Evolutionary conservation across 345 rosid species (phyloP).

Genomic region (Zanthoxylum bungeanum): DNA sequence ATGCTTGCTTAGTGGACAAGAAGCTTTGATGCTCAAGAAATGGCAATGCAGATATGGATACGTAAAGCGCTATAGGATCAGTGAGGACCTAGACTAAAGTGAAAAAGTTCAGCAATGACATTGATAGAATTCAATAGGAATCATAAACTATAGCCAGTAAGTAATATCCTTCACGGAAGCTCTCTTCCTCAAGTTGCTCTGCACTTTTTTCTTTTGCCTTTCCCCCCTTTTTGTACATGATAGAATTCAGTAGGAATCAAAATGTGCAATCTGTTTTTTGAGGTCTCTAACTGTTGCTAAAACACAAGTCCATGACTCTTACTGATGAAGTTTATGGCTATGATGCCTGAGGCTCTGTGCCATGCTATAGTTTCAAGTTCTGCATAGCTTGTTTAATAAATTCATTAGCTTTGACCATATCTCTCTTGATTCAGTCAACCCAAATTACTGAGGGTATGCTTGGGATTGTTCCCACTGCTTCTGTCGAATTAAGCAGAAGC

Average conservation of each 20-base stretch:
- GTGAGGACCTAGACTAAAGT: constrained; percentile 16
- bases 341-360: neutral
- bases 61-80: neutral
- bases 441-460: too few species aligned
- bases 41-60: constrained; percentile 24
- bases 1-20: constrained; percentile 13
- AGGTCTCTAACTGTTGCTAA: neutral
- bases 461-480: too few species aligned
- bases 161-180: constrained; percentile 5
- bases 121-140: constrained; percentile 15
- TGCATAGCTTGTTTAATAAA: neutral
- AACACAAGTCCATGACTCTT: neutral
- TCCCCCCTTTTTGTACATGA: constrained; percentile 1
- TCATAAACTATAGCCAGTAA: constrained; percentile 15
- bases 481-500: neutral
- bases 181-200: neutral
- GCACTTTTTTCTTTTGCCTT: constrained; percentile 3
- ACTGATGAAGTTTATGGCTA: neutral
- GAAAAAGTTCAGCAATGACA: constrained; percentile 19
- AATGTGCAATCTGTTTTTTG: constrained; percentile 13
- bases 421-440: neutral
- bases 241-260: constrained; percentile 11
- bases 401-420: neutral
- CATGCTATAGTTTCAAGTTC: neutral
- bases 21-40: constrained; percentile 9